Percentiles rank a stretch among this genome's conserved stretches.
phyloP scores from a whole-genome alignment of 2,329 filamentous ascomycete species.

The Fusarium stilboides region DNA sequence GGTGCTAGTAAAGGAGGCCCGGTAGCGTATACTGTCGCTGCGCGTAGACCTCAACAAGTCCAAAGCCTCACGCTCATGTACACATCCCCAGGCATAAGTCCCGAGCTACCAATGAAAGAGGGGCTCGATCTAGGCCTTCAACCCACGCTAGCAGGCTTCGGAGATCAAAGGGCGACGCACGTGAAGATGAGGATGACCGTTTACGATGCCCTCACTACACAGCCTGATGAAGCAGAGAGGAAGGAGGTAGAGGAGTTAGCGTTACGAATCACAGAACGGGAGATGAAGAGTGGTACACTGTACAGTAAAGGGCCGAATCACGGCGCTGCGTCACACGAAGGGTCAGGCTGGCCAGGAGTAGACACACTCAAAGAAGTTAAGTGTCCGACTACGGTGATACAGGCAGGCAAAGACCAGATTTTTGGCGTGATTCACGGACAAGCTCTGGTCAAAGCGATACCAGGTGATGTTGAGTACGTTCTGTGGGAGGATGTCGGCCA shows the following conservation, averaged over 20 bases:
- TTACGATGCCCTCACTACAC: slow-evolving; percentile 26
- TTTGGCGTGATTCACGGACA: slow-evolving; percentile 49
- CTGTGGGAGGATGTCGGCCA: slow-evolving; percentile 45
- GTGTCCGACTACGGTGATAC: slow-evolving; percentile 51
- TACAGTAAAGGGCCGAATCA: slow-evolving; percentile 50
- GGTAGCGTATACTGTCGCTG: slow-evolving; percentile 44
- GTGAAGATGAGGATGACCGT: slow-evolving; percentile 9
- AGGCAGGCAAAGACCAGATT: slow-evolving; percentile 50
- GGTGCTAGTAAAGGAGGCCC: slow-evolving; percentile 50
- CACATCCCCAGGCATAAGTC: slow-evolving; percentile 42
- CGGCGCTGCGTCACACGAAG: slow-evolving; percentile 40
- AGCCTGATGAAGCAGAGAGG: slow-evolving; percentile 25
- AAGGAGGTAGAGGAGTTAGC: neutral
- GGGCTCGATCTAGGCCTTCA: slow-evolving; percentile 1
- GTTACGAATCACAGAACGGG: slow-evolving; percentile 20
- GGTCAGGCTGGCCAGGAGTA: slow-evolving; percentile 44
- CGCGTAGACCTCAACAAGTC: slow-evolving; percentile 29
- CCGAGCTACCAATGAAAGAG: slow-evolving; percentile 27
- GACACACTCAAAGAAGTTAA: slow-evolving; percentile 43
- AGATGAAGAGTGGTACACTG: slow-evolving; percentile 45
- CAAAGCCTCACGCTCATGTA: slow-evolving; percentile 47
- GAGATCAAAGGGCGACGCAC: slow-evolving; percentile 2
- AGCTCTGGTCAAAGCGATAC: slow-evolving; percentile 45
- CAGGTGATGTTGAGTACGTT: slow-evolving; percentile 40
- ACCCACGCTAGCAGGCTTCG: slow-evolving; percentile 2